Base-by-base conservation (phyloP, 2,329 filamentous ascomycete species). In the Penicillium frequentans region DNA sequence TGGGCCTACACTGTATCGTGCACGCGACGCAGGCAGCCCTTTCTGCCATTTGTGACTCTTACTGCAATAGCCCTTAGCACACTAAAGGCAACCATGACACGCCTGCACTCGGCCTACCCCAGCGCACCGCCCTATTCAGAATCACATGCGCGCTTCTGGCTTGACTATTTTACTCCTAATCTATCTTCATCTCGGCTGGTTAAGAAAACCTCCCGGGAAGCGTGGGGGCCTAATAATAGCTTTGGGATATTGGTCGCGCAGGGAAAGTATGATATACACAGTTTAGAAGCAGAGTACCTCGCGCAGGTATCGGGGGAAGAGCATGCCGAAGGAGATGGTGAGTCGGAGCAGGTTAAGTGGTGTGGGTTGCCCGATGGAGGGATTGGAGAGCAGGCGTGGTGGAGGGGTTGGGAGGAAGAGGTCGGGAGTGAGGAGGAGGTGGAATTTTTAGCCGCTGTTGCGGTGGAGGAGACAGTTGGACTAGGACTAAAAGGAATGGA, bases 311-410 rank as follows among this genome's bases (percentile, higher is more conserved):
- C 24, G 11, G 42, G 42, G 21, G 11, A 13, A 44, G 21, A 44
- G n/a, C 8, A 14, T 44, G 5, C 24, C 19, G 42, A 64, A 52
- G 55, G 54, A 31, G 52, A 59, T 60, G 48, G 47, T 19, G 23
- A 49, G 55, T 56, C 35, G 47, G 51, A 62, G 54, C 49, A 62
- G 55, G 57, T 62, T 43, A 47, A 49, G 24, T 62, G 55, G 54
- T 66, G 62, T 61, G 62, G 64, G 53, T 56, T 26, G 51, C 64
- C 62, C 13, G 64, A 66, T 64, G 62, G 64, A n/a, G 64, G 64
- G 55, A 29, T 60, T 33, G 54, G 49, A 50, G 48, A 5, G 16
- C 13, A 56, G n/a, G 60, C 64, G 13, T 61, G 60, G 60, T 61
- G 49, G 27, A 66, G 62, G 57, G 63, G 63, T 10, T 65, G 61